Base-by-base conservation (phyloP, 176 grass and related monocot species). In the Rhynchospora pubera region DNA sequence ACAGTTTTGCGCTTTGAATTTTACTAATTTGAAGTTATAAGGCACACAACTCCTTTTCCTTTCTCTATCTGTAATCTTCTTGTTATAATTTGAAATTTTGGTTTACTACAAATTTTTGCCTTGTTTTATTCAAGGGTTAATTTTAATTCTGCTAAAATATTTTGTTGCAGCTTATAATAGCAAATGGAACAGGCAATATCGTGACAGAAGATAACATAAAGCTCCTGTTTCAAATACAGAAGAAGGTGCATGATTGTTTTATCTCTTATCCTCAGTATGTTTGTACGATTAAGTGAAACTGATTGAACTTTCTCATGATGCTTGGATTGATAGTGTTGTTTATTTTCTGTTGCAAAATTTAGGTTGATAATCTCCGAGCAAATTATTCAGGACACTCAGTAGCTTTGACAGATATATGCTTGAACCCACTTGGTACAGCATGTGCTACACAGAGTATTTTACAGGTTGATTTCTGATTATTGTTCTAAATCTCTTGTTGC, bases 361-460 rank as follows among this genome's bases (percentile, higher is more conserved):
- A 98, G 92, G 65, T 98, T 77, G 96, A 95, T 84, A 89, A 84
- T 88, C 89, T 95, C 83, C 92, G 62, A 15, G 91, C 84, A 86
- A 98, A 93, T 90, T 95, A 94, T 93, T 93, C 92, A 82, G 96
- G 96, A 71, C 89, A 86, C 30, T 84, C 65, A 70, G 84, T 95
- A 77, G 87, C 89, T 42, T 86, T 98, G 68, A 85, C 82, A 79
- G 96, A 98, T 82, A 93, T 98, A 63, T 98, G 96, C 76, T 85
- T 98, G 88, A 98, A 93, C 69, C 96, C 96, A 67, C 92, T 98
- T 73, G 83, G 89, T 65, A 87, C 93, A 58, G 84, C 86, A 68
- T 98, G 96, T 91, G 96, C 96, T 78, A 93, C 92, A 81, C 96
- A 98, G 88, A 98, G 96, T 88, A 75, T 98, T 85, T 82, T 98